A percentile compares a stretch with the other conserved stretches of the same genome.
phyloP scores from a whole-genome alignment of 2,329 filamentous ascomycete species.

The Cladobotryum mycophilum region DNA sequence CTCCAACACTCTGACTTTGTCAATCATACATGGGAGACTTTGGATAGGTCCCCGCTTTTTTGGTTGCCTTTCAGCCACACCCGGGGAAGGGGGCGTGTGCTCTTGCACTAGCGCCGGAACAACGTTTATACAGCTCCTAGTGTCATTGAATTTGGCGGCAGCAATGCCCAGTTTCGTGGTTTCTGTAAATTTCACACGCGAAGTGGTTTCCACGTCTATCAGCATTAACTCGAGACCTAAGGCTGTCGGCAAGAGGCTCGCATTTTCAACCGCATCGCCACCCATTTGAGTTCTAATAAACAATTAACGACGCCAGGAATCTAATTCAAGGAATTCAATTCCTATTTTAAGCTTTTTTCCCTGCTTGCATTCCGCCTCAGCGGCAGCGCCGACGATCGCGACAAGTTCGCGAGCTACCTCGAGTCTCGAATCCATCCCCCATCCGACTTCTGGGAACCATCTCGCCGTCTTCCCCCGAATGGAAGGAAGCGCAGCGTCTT shows the following conservation, averaged over 20 bases:
- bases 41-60: no score
- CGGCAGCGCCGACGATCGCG: constrained; percentile 12
- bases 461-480: constrained; percentile 24
- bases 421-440: constrained; percentile 6
- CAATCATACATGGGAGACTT: no score
- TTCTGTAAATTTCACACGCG: constrained; percentile 36
- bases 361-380: not conserved
- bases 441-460: constrained; percentile 14
- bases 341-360: no score
- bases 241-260: constrained; percentile 8
- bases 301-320: no score
- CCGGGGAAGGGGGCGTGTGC: not conserved
- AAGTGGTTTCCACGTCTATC: constrained; percentile 11
- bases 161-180: constrained; percentile 32
- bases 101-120: constrained; percentile 23
- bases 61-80: constrained; percentile 5
- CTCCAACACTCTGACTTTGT: no score
- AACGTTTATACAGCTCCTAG: constrained; percentile 33
- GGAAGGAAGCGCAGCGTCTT: constrained; percentile 29
- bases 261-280: constrained; percentile 8
- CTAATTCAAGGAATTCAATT: no score
- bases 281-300: not conserved
- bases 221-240: constrained; percentile 5
- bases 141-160: constrained; percentile 36
- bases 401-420: constrained; percentile 19